Percentiles rank a stretch among this genome's conserved stretches.
Evolutionary conservation across 257 asterid species (phyloP).

Genomic region (Solanum pennellii): DNA sequence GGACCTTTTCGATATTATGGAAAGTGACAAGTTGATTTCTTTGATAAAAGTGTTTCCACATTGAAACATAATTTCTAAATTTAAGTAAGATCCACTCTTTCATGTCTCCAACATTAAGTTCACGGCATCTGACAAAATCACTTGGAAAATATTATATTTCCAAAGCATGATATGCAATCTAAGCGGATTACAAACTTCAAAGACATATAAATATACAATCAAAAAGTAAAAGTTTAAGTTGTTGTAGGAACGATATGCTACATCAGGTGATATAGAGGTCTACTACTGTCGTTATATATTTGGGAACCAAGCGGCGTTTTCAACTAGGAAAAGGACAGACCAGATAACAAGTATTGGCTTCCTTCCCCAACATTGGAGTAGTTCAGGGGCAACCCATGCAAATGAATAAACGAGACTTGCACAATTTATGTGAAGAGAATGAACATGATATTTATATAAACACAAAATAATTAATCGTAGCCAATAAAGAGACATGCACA

Average conservation of each 20-base stretch:
- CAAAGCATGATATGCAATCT: neutral
- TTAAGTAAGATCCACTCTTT: neutral
- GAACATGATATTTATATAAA: no score
- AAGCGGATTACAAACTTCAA: neutral
- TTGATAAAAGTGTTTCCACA: neutral
- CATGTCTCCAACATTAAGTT: neutral
- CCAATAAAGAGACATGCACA: no score
- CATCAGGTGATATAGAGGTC: neutral
- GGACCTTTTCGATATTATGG: neutral
- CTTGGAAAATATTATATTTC: neutral
- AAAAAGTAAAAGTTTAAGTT: neutral
- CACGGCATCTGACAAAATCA: neutral
- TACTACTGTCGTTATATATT: neutral
- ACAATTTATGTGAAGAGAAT: no score
- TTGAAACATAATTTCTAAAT: neutral
- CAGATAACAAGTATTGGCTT: neutral
- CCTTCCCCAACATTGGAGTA: neutral
- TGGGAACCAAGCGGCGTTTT: neutral
- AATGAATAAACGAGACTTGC: neutral
- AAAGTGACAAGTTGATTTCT: neutral
- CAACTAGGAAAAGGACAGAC: neutral
- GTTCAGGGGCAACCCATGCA: neutral
- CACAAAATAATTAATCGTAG: no score
- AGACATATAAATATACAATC: no score
- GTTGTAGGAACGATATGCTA: neutral